Base-by-base conservation (phyloP, 164 flowering plant species). In the Kalanchoe fedtschenkoi region DNA sequence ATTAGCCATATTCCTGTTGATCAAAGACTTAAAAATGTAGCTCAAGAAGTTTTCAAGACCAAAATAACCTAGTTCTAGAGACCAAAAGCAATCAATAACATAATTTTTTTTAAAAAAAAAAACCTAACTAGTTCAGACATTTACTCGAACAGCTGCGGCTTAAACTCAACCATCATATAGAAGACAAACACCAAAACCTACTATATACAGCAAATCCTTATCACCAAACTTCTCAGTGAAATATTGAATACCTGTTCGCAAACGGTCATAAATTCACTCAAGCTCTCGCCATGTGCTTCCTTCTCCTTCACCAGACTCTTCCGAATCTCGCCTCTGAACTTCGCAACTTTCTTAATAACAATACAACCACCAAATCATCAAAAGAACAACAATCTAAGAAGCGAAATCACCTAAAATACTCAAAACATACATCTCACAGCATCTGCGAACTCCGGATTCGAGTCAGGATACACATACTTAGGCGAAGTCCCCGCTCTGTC, bases 171-270 rank as follows among this genome's bases (percentile, higher is more conserved):
- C 32, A 13, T 10, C 19, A 33, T 22, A 58, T 1, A n/a, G n/a
- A n/a, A n/a, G 10, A 33, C 28, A 21, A n/a, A n/a, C n/a, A n/a
- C n/a, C n/a, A n/a, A n/a, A n/a, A n/a, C n/a, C n/a, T n/a, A n/a
- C n/a, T n/a, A n/a, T n/a, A n/a, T 21, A 32, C 38, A 32, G 13
- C 5, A 21, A 11, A 34, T 8, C 61, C 10, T 34, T 0, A 17
- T 47, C n/a, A 26, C 24, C 14, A 24, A 29, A 13, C n/a, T n/a
- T n/a, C n/a, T n/a, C n/a, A n/a, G n/a, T n/a, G n/a, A n/a, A n/a
- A n/a, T n/a, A 62, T n/a, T n/a, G n/a, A 62, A 41, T 70, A 80
- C 86, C 86, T 78, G 70, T 22, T 79, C 65, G 53, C 92, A 86
- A 34, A 84, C 77, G 14, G 68, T 62, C 9, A 83, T 75, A 19